Percentiles rank a stretch among this genome's conserved stretches.
Conservation (phyloP, 2,329 filamentous ascomycete species). For the Scedosporium boydii region DNA sequence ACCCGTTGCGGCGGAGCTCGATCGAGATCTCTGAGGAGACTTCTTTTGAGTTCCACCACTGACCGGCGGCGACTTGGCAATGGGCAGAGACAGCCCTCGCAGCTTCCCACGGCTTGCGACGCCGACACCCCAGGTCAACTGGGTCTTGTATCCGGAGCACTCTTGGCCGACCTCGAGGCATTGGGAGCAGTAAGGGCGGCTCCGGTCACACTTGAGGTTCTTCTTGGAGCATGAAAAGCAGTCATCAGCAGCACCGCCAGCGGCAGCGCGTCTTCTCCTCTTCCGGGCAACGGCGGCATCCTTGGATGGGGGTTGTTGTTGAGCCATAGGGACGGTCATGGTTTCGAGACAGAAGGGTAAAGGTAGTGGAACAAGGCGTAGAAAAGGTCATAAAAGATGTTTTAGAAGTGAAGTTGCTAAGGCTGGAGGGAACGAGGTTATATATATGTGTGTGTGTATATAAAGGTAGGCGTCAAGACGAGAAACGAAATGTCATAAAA, state of each 20-base stretch:
- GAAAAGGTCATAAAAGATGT: too few species aligned
- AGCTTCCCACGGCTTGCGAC: slow-evolving; percentile 94
- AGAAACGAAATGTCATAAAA: neutral
- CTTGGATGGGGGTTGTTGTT: slow-evolving; percentile 31
- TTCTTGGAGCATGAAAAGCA: slow-evolving; percentile 89
- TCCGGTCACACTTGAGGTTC: slow-evolving; percentile 77
- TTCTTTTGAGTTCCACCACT: slow-evolving; percentile 40
- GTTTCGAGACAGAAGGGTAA: slow-evolving; percentile 32
- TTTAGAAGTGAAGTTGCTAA: too few species aligned
- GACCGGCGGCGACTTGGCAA: slow-evolving; percentile 49
- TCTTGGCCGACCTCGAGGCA: slow-evolving; percentile 87
- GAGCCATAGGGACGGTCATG: slow-evolving; percentile 18
- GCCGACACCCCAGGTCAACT: slow-evolving; percentile 91
- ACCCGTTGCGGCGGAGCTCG: slow-evolving; percentile 30
- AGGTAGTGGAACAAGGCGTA: too few species aligned
- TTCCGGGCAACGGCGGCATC: slow-evolving; percentile 48
- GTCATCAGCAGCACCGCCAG: slow-evolving; percentile 84
- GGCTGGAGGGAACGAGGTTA: too few species aligned
- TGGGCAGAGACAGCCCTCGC: slow-evolving; percentile 70
- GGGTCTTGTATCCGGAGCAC: slow-evolving; percentile 93
- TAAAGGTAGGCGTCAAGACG: neutral
- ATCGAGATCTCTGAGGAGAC: slow-evolving; percentile 29
- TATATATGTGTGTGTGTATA: neutral
- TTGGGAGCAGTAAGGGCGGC: slow-evolving; percentile 88
- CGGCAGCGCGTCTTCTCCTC: slow-evolving; percentile 78